A percentile compares a stretch with the other conserved stretches of the same genome.
Conservation (phyloP, 768 basidiomycete genomes). For the Tricholoma bakamatsutake region DNA sequence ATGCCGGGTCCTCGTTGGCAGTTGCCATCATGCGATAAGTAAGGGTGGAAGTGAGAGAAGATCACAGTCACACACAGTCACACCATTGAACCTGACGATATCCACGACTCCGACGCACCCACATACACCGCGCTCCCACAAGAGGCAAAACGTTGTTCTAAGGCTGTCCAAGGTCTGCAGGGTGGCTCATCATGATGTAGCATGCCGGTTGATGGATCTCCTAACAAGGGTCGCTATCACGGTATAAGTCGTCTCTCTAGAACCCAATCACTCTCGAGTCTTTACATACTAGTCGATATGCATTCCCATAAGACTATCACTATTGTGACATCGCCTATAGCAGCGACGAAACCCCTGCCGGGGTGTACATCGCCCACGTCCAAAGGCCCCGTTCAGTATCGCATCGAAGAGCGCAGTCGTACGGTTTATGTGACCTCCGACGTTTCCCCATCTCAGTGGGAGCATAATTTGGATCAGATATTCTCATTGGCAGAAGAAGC, state of each 20-base stretch:
- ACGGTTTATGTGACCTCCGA: slow-evolving; percentile 42
- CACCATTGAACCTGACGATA: neutral
- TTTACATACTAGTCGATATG: slow-evolving; percentile 15
- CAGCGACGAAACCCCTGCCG: slow-evolving; percentile 20
- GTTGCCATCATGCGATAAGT: neutral
- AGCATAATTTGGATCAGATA: slow-evolving; percentile 33
- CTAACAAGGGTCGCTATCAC: neutral
- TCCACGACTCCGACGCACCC: neutral
- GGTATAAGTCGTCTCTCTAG: no score
- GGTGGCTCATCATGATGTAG: neutral
- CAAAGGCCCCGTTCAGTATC: slow-evolving; percentile 31
- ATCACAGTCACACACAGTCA: neutral
- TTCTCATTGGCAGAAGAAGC: slow-evolving; percentile 32
- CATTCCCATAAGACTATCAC: slow-evolving; percentile 32
- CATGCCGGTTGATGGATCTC: neutral
- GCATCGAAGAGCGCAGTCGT: slow-evolving; percentile 42
- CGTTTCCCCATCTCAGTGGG: slow-evolving; percentile 37
- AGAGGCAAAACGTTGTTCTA: neutral
- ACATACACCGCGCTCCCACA: neutral
- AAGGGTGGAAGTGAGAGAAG: neutral
- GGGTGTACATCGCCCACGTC: slow-evolving; percentile 24
- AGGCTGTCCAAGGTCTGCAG: neutral
- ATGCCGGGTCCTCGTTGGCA: slow-evolving; percentile 2
- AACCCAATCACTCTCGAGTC: slow-evolving; percentile 2
- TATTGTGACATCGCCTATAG: slow-evolving; percentile 29